phyloP scores from a whole-genome alignment of 805 yeast species.

The Starmerella apicola region DNA sequence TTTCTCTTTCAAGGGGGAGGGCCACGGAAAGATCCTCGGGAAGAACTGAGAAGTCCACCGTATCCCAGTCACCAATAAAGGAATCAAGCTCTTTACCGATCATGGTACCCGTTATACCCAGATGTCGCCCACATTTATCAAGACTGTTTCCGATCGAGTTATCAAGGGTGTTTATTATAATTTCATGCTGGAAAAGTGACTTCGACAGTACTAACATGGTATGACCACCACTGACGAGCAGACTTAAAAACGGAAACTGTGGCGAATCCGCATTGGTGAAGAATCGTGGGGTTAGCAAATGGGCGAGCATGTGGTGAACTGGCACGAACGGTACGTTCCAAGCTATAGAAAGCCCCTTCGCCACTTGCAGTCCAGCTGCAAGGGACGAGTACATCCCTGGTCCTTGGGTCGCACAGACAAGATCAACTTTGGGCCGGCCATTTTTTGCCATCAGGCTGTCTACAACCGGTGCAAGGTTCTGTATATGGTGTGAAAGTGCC shows the following conservation, averaged over 20 bases:
- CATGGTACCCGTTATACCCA: conserved; percentile 74
- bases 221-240: conserved; percentile 88
- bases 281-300: conserved; percentile 56
- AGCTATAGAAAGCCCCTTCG: conserved; percentile 72
- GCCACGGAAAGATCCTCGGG: conserved; percentile 28
- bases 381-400: conserved; percentile 94
- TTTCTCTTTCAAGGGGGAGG: conserved; percentile 41
- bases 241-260: conserved; percentile 58
- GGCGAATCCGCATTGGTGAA: conserved; percentile 40
- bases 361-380: conserved; percentile 68
- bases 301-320: conserved; percentile 95
- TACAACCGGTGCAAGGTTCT: conserved; percentile 41
- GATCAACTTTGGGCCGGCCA: conserved; percentile 34
- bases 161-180: conserved; percentile 64
- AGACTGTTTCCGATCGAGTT: conserved; percentile 89
- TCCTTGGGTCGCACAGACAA: conserved; percentile 84
- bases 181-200: conserved; percentile 51
- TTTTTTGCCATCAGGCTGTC: conserved; percentile 30
- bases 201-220: conserved; percentile 68
- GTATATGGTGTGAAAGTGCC: conserved; percentile 71
- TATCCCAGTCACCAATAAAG: conserved; percentile 32
- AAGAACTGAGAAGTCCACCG: conserved; percentile 8
- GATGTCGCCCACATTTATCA: conserved; percentile 80
- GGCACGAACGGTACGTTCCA: conserved; percentile 72
- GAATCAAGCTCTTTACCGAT: conserved; percentile 71